Evolutionary conservation across 306 rosid species (phyloP), one percentile per base, ranked within the genome.

Genomic region (Corylus heterophylla): DNA sequence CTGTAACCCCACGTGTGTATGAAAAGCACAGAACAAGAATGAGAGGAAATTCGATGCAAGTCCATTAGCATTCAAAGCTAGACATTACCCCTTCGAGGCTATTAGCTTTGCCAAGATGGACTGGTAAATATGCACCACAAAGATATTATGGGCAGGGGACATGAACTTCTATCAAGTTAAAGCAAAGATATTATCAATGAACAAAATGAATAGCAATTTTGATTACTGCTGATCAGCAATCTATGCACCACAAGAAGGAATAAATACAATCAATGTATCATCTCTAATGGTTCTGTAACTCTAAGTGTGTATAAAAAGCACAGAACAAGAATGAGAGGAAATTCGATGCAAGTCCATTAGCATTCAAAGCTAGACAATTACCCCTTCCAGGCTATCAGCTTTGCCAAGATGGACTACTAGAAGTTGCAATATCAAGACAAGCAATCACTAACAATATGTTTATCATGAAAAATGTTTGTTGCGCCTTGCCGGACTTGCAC

Each of bases 61-160:
- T 83, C 88, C 92, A 89, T 83, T 92, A 87, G 89, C 98, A 91
- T 90, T 87, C 89, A 90, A 89, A 90, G 76, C 88, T 88, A 88
- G 63, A 14, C 86, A 91, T 75, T 18, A 82, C 86, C 76, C 74
- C 7, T 11, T 12, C 17, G 17, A 74, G 83, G 81, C 76, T 86
- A 78, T 17, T 85, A 89, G 93, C 90, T 84, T 86, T 84, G 90
- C 92, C 90, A 92, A 87, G 91, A 90, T 86, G 92, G 93, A 91
- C 95, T 79, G 27, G 17, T 2, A 31, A 58, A 2, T 31, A 31
- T 31, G 35, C 35, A 31, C 35, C 2, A 31, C 35, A 31, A 31
- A 31, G 35, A 31, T 31, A 31, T 2, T 39, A 31, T 8, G 3
- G 12, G 72, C 70, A 67, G 8, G 29, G 49, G 37, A 2, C 51